These are phyloP conservation scores for Saccharata proteae DNA, from an alignment of 2,329 filamentous ascomycete genomes.

Conservation along the genomic window DNA sequence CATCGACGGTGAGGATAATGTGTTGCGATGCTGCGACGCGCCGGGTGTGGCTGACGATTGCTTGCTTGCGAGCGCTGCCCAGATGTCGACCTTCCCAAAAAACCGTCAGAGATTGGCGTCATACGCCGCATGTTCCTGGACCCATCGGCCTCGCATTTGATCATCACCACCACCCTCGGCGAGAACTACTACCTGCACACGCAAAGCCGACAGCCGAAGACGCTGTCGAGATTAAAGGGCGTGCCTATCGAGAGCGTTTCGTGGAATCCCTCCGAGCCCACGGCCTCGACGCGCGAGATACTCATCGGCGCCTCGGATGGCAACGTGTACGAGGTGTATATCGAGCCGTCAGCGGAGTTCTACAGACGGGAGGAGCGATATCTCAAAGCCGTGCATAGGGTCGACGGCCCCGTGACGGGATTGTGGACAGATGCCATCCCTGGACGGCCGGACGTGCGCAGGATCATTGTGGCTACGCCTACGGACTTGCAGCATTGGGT, in stretches of 20 bases:
- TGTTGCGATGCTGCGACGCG: not conserved
- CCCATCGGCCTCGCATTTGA: constrained; percentile 85
- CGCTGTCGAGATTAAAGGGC: constrained; percentile 69
- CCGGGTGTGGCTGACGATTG: not conserved
- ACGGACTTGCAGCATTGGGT: constrained; percentile 68
- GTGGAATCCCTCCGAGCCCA: constrained; percentile 89
- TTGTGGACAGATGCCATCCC: constrained; percentile 68
- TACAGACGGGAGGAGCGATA: constrained; percentile 93
- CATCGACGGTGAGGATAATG: constrained; percentile 50
- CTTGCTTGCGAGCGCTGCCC: constrained; percentile 3
- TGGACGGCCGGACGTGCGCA: constrained; percentile 57
- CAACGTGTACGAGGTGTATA: constrained; percentile 87
- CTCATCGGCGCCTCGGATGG: constrained; percentile 85
- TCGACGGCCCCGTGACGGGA: constrained; percentile 75
- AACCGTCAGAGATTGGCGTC: constrained; percentile 76
- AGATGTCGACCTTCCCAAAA: constrained; percentile 97
- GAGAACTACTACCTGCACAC: constrained; percentile 98
- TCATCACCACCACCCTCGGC: constrained; percentile 80
- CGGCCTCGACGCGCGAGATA: constrained; percentile 89
- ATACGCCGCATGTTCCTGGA: constrained; percentile 97
- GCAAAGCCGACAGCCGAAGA: constrained; percentile 78
- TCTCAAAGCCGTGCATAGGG: constrained; percentile 68
- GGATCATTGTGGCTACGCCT: constrained; percentile 71
- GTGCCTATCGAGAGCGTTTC: constrained; percentile 81
- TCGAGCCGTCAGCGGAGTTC: constrained; percentile 89